These are phyloP conservation scores for Amanita exitialis DNA, from an alignment of 768 basidiomycete species.

Conservation along the genomic window DNA sequence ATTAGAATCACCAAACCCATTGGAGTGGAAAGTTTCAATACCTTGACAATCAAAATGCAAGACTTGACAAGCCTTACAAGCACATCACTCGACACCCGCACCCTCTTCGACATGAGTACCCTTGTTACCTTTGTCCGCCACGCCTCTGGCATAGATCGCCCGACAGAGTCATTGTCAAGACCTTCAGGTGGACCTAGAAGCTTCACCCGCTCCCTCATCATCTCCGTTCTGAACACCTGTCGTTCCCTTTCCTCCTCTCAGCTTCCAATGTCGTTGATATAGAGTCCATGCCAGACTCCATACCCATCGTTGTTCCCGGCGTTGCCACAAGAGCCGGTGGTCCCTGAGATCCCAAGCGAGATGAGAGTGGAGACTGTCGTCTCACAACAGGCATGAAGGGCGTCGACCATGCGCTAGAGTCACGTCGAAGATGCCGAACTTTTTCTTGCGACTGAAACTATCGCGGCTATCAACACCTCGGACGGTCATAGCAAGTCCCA, in stretches of 20 bases:
- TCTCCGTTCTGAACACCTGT: neutral
- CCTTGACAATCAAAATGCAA: constrained; percentile 19
- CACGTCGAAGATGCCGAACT: neutral
- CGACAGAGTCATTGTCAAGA: neutral
- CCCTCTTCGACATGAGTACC: neutral
- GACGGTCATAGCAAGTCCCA: neutral
- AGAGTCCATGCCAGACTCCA: neutral
- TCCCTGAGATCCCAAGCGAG: neutral
- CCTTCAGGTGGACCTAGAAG: constrained; percentile 3
- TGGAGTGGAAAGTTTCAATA: neutral
- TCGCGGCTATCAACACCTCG: neutral
- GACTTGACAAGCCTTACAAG: constrained; percentile 15
- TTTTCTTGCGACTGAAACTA: neutral
- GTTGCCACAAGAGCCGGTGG: neutral
- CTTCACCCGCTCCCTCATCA: constrained; percentile 5
- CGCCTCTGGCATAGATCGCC: constrained; percentile 3
- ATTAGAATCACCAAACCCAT: neutral
- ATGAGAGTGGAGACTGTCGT: neutral
- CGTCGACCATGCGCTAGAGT: neutral
- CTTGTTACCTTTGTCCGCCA: neutral
- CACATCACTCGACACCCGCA: constrained; percentile 3
- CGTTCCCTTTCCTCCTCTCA: neutral
- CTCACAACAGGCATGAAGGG: neutral
- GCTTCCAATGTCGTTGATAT: neutral
- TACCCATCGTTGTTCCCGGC: neutral